These are phyloP conservation scores for Vitis rotundifolia DNA, from an alignment of 164 flowering plant species.

Conservation along the genomic window DNA sequence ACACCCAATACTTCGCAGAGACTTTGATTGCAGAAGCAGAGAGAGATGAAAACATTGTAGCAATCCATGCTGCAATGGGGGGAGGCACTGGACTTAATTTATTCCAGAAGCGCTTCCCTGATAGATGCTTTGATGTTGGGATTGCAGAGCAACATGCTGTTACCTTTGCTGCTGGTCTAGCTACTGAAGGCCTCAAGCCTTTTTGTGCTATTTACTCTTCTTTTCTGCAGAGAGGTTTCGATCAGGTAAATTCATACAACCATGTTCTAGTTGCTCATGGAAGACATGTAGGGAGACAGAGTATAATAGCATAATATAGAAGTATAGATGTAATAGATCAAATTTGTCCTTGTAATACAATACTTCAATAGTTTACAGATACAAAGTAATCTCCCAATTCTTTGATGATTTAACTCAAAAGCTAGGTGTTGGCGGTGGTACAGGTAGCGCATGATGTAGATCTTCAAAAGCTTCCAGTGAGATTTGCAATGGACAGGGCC, in stretches of 20 bases:
- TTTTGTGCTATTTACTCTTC: conserved; percentile 56
- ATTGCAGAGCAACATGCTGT: conserved; percentile 70
- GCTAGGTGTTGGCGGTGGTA: not conserved
- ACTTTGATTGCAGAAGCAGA: conserved; percentile 52
- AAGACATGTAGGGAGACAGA: no score
- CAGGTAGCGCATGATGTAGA: conserved; percentile 64
- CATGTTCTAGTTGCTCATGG: no score
- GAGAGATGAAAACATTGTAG: conserved; percentile 38
- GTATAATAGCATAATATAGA: no score
- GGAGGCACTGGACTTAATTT: conserved; percentile 52
- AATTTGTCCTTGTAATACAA: no score
- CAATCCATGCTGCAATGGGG: conserved; percentile 63
- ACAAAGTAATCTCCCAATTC: no score
- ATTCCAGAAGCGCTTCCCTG: conserved; percentile 45
- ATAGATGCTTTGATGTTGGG: conserved; percentile 56
- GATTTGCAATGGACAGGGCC: conserved; percentile 54
- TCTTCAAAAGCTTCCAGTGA: conserved; percentile 55
- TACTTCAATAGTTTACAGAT: no score
- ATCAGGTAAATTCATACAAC: conserved; percentile 34
- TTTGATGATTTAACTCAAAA: no score
- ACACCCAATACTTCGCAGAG: conserved; percentile 48
- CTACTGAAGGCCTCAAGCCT: conserved; percentile 55
- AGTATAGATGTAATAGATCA: no score
- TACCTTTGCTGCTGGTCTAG: conserved; percentile 62
- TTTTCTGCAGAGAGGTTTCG: conserved; percentile 55